A percentile compares a stretch with the other conserved stretches of the same genome.
Evolutionary conservation across 1,139 yeast species (phyloP).

Genomic region (Pichia inconspicua): DNA sequence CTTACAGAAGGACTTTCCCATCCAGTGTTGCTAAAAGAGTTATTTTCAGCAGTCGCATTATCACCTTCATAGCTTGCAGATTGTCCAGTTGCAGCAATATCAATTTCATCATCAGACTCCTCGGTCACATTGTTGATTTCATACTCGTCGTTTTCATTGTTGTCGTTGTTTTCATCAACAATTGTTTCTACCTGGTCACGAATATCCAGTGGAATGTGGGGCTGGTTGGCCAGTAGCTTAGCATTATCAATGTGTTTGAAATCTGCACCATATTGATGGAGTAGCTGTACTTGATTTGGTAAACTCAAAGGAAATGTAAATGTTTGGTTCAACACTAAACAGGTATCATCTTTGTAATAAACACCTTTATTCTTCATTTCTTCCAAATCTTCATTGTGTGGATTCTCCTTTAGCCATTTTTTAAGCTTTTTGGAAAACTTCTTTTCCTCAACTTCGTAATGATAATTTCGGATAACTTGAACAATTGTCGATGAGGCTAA

Average conservation of each 20-base stretch:
- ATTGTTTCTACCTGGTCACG: conserved; percentile 60
- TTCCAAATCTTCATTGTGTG: conserved; percentile 4
- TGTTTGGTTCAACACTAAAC: conserved; percentile 43
- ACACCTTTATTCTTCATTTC: conserved; percentile 18
- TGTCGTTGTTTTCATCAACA: conserved; percentile 35
- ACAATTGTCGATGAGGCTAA: conserved; percentile 65
- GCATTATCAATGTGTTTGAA: conserved; percentile 40
- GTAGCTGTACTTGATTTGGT: conserved; percentile 53
- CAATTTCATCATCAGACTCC: background rate
- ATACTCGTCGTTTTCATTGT: conserved; percentile 21
- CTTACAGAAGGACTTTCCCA: background rate
- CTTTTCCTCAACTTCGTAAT: conserved; percentile 76
- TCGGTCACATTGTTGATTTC: background rate
- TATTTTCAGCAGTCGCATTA: background rate
- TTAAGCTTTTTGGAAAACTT: conserved; percentile 45
- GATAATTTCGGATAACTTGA: conserved; percentile 66
- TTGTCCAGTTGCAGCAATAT: background rate
- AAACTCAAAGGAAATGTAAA: conserved; percentile 44
- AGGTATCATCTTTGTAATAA: conserved; percentile 32
- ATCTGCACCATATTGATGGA: conserved; percentile 57
- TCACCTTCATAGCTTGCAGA: background rate
- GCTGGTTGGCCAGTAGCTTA: conserved; percentile 46
- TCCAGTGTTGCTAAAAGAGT: background rate
- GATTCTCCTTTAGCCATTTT: conserved; percentile 26
- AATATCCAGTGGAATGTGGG: conserved; percentile 51